These are phyloP conservation scores for Exophiala sp. DNA, from an alignment of 2,329 filamentous ascomycete genomes.

Conservation along the genomic window DNA sequence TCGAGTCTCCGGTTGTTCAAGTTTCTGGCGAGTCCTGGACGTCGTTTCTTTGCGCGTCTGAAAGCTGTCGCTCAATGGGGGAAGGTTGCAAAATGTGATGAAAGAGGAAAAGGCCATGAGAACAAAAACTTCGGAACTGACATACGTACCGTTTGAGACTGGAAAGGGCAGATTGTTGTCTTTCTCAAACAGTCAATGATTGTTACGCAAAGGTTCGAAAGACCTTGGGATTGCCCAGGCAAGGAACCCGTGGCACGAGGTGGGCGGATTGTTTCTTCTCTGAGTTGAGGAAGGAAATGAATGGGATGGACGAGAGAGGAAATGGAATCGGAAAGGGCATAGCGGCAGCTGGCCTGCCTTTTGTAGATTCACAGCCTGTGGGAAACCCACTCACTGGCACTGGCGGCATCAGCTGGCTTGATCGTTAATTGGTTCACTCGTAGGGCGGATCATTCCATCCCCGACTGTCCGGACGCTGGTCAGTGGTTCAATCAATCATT, in stretches of 20 bases:
- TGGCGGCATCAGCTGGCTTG: slow-evolving; percentile 6
- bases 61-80: background rate
- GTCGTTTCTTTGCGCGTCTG: background rate
- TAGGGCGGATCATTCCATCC: slow-evolving; percentile 23
- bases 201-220: background rate
- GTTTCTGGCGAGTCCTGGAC: background rate
- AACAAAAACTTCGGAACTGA: background rate
- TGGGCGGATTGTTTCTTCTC: background rate
- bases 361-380: slow-evolving; percentile 22
- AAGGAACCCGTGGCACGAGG: background rate
- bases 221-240: background rate
- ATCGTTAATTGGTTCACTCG: slow-evolving; percentile 5
- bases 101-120: slow-evolving; percentile 4
- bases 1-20: background rate
- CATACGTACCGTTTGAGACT: slow-evolving; percentile 13
- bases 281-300: slow-evolving; percentile 2
- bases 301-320: slow-evolving; percentile 25
- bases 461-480: slow-evolving; percentile 11
- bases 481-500: background rate
- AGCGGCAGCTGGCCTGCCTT: slow-evolving; percentile 26
- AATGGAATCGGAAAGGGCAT: slow-evolving; percentile 28
- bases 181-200: background rate
- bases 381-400: slow-evolving; percentile 3
- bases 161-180: background rate
- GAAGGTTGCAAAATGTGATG: background rate